Conservation (phyloP, 2,329 filamentous ascomycete genomes). For the Thyridium curvatum region DNA sequence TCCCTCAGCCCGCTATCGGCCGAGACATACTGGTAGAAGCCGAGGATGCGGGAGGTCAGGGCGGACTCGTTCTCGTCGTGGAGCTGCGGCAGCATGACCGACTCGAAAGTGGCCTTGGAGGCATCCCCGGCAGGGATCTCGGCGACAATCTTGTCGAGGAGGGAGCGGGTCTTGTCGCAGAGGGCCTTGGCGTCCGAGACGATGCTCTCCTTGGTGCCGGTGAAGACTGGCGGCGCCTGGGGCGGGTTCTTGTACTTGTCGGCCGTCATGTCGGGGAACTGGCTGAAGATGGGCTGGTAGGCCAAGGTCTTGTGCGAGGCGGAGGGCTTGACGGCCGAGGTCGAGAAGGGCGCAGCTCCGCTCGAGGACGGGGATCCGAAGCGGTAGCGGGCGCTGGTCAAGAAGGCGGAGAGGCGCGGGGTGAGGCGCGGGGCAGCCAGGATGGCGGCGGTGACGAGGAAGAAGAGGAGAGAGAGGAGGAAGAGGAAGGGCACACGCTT, state of each 20-base stretch:
- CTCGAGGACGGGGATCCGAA: constrained; percentile 5
- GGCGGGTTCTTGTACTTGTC: constrained; percentile 66
- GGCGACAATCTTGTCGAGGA: constrained; percentile 63
- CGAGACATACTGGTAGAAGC: constrained; percentile 77
- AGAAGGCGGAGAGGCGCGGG: constrained; percentile 51
- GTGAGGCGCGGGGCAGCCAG: constrained; percentile 60
- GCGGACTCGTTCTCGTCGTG: constrained; percentile 62
- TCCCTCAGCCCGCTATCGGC: constrained; percentile 62
- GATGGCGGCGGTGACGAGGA: constrained; percentile 50
- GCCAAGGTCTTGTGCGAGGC: constrained; percentile 24
- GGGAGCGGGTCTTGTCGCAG: constrained; percentile 54
- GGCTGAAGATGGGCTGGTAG: constrained; percentile 25
- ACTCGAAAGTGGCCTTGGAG: constrained; percentile 46
- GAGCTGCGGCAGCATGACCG: constrained; percentile 61
- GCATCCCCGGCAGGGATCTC: constrained; percentile 45
- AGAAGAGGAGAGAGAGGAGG: constrained; percentile 47
- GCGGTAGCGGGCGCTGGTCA: constrained; percentile 46
- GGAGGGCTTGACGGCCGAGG: constrained; percentile 6
- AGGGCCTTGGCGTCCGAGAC: constrained; percentile 60
- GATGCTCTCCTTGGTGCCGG: constrained; percentile 63
- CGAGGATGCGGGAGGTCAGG: constrained; percentile 58
- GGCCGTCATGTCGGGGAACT: constrained; percentile 57
- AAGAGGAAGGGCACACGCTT: constrained; percentile 26
- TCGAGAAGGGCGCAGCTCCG: constrained; percentile 3
- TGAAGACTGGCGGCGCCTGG: constrained; percentile 73